Conservation (phyloP, 2,329 filamentous ascomycete species). For the Penicillium sclerotigenum region DNA sequence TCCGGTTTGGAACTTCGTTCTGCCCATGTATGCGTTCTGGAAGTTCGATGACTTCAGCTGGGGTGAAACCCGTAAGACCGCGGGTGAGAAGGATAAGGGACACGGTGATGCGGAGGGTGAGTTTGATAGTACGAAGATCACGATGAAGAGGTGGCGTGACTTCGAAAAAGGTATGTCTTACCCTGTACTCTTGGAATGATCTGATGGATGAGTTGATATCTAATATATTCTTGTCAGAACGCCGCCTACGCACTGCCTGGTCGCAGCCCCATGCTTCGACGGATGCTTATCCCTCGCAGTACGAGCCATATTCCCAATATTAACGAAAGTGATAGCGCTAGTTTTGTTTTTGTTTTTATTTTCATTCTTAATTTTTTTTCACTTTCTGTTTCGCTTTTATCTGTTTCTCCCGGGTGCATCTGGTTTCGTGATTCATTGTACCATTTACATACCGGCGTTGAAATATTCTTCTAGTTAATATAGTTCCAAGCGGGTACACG, state of each 20-base stretch:
- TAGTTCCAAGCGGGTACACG: not conserved
- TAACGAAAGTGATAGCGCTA: conserved; percentile 19
- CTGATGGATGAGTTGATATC: not conserved
- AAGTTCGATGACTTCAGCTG: conserved; percentile 99
- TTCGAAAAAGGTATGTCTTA: conserved; percentile 69
- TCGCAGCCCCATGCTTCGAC: conserved; percentile 25
- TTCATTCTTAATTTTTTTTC: not conserved
- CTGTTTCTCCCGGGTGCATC: not conserved
- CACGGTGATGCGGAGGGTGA: conserved; percentile 82
- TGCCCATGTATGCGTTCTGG: conserved; percentile 95
- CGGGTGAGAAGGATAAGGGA: conserved; percentile 84
- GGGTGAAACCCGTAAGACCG: conserved; percentile 96
- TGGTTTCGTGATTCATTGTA: conserved; percentile 18
- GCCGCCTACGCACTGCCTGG: conserved; percentile 34
- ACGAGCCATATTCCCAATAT: conserved; percentile 41
- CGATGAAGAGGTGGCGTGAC: conserved; percentile 98
- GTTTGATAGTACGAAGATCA: conserved; percentile 98
- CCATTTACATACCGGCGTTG: conserved; percentile 13
- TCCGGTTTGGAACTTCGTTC: conserved; percentile 95
- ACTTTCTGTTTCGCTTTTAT: not conserved
- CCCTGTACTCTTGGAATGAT: not conserved
- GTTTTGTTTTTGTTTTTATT: conserved; percentile 2
- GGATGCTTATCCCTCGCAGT: conserved; percentile 30
- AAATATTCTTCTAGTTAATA: conserved; percentile 9
- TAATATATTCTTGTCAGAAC: conserved; percentile 31